phyloP scores from a whole-genome alignment of 768 basidiomycete species.

The Tylopilus intermedius region DNA sequence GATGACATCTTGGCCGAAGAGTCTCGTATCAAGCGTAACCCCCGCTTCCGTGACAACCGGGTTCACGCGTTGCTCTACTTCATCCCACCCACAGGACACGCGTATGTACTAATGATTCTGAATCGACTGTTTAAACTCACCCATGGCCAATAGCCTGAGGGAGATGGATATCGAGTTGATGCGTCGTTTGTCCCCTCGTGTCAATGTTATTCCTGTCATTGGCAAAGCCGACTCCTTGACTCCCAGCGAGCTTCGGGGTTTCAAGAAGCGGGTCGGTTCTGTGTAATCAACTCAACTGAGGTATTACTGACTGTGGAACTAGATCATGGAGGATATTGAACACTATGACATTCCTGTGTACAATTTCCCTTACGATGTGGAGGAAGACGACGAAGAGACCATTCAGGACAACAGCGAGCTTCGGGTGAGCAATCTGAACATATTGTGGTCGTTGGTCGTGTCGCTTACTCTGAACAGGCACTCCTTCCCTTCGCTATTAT shows the following conservation, averaged over 20 bases:
- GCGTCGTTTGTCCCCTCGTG: slow-evolving; percentile 94
- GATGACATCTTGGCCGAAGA: slow-evolving; percentile 98
- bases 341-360: slow-evolving; percentile 97
- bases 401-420: slow-evolving; percentile 97
- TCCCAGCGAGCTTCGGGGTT: slow-evolving; percentile 84
- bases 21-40: slow-evolving; percentile 98
- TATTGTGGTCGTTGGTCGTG: neutral
- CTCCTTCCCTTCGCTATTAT: slow-evolving; percentile 96
- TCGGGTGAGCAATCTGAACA: slow-evolving; percentile 48
- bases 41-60: slow-evolving; percentile 96
- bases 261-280: slow-evolving; percentile 81
- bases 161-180: slow-evolving; percentile 99
- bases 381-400: slow-evolving; percentile 99
- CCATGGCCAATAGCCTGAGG: slow-evolving; percentile 53
- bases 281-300: neutral
- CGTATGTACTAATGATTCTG: slow-evolving; percentile 50
- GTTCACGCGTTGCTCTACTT: slow-evolving; percentile 97
- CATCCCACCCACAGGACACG: slow-evolving; percentile 96
- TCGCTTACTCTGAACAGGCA: slow-evolving; percentile 42
- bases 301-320: slow-evolving; percentile 2
- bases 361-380: slow-evolving; percentile 99
- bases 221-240: slow-evolving; percentile 97
- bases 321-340: slow-evolving; percentile 99
- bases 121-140: neutral
- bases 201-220: slow-evolving; percentile 97